Evolutionary conservation across 2,329 filamentous ascomycete species (phyloP), one percentile per base, ranked within the genome.

Genomic region (Aspergillus caelatus): DNA sequence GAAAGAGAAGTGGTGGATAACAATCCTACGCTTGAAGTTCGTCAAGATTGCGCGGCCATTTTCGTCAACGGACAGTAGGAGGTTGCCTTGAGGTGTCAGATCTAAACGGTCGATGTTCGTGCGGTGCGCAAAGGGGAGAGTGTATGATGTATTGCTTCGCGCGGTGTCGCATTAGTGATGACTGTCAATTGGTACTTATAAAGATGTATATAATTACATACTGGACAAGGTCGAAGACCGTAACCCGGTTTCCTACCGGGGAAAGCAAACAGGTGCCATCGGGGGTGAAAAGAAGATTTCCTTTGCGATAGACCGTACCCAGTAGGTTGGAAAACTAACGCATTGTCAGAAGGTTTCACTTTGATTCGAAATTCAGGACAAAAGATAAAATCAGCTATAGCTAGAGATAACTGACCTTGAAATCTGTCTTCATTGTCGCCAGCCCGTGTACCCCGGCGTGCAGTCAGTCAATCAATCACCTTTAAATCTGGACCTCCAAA

Each of bases 251-350:
- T 76, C 95, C 95, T 59, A 99, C 95, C 9, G 95, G 96, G 52
- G 95, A 99, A 74, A 96, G 92, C 69, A 99, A 86, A 81, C 93
- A 94, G 73, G 92, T 95, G 77, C 96, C 96, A 86, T 99, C 94
- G 65, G 94, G 93, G 73, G 92, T 96, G 84, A 96, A 99, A 77
- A 97, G 86, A 74, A 99, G 87, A 79, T 98, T 99, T 81, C 96
- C 95, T 87, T 94, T 92, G 83, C 93, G 93, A 84, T 98, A 99
- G 77, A 99, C 95, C 71, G 95, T 99, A 77, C 95, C 96, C 75
- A 99, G 88, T 78, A 99, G 87, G 81, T 98, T 99, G 78, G 94
- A 97, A 82, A 99, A 99, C 94, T 97, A 63, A 57, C 48, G 41
- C 41, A 56, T 53, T 28, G 14, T 48, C 12, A 59, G 48, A 12